Evolutionary conservation across 1,284 basidiomycete species (phyloP), one percentile per base, ranked within the genome.

Genomic region (Cutaneotrichosporon arboriforme): DNA sequence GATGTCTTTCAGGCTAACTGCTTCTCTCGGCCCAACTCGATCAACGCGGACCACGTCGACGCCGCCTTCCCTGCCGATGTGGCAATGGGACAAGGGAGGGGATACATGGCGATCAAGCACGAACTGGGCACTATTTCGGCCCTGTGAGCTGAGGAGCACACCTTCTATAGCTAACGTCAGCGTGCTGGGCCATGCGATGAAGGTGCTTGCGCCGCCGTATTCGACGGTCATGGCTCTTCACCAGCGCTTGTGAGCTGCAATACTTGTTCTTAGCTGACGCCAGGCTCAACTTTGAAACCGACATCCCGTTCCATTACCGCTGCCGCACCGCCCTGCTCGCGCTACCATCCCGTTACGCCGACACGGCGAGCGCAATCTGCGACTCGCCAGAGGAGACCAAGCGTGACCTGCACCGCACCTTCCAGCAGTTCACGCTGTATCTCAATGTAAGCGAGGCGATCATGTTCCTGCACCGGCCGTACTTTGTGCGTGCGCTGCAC

Each of bases 1-100:
- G 65, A 68, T 39, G 43, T 61, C 20, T 62, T 68, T 31, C 65
- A 55, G 55, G 62, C 65, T n/a, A 63, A 66, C 42, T 67, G 64
- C 52, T 67, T 61, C 53, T 58, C 59, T 1, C 40, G 66, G 26
- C 67, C 66, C 40, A 56, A 52, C 36, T 57, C 60, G 8, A 49
- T 63, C 17, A 38, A 37, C 4, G 41, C 60, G 1, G 46, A 58
- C 8, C 62, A 53, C 38, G 49, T 59, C 46, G 65, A 66, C 33
- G 58, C 59, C 1, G 21, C 31, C 38, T 53, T 58, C 17, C 64
- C 63, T 12, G 8, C 9, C 20, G 42, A 46, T 4, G 31, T 40
- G 31, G 17, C 14, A 15, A 17, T 33, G 8, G 22, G 41, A 10
- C n/a, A 41, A 44, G 15, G 9, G 42, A 21, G 43, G 20, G 55